Percentiles rank a stretch among this genome's conserved stretches.
phyloP scores from a whole-genome alignment of 257 asterid species.

The Gentiana dahurica region DNA sequence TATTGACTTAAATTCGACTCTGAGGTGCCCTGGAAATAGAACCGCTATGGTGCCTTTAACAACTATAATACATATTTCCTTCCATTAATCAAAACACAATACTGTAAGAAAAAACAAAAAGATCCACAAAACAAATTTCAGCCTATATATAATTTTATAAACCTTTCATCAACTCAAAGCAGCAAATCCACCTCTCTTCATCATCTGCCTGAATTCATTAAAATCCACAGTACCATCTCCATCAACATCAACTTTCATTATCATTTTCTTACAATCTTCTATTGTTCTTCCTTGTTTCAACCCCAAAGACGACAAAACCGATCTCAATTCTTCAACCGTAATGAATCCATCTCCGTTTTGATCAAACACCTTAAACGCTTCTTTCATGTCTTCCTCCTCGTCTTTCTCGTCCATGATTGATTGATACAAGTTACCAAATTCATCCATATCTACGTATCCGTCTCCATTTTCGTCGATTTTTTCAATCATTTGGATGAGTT shows the following conservation, averaged over 20 bases:
- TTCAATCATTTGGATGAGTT: constrained; percentile 26
- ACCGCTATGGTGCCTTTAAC: too few relatives aligned
- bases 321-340: constrained; percentile 30
- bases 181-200: constrained; percentile 39
- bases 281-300: constrained; percentile 26
- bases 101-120: not conserved
- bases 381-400: constrained; percentile 31
- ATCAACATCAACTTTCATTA: constrained; percentile 30
- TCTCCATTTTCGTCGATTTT: constrained; percentile 30
- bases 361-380: constrained; percentile 35
- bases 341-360: constrained; percentile 33
- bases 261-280: constrained; percentile 32
- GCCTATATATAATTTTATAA: not conserved
- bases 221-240: constrained; percentile 35
- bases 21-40: not conserved
- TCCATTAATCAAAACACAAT: not conserved
- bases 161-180: constrained; percentile 12
- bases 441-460: constrained; percentile 30
- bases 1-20: not conserved
- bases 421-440: constrained; percentile 28
- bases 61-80: not conserved
- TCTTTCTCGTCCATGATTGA: constrained; percentile 23
- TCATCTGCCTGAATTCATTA: constrained; percentile 33
- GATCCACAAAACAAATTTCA: not conserved
- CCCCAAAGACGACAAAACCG: constrained; percentile 26